These are phyloP conservation scores for Teratosphaeria viscida DNA, from an alignment of 2,329 filamentous ascomycete species.

Conservation along the genomic window DNA sequence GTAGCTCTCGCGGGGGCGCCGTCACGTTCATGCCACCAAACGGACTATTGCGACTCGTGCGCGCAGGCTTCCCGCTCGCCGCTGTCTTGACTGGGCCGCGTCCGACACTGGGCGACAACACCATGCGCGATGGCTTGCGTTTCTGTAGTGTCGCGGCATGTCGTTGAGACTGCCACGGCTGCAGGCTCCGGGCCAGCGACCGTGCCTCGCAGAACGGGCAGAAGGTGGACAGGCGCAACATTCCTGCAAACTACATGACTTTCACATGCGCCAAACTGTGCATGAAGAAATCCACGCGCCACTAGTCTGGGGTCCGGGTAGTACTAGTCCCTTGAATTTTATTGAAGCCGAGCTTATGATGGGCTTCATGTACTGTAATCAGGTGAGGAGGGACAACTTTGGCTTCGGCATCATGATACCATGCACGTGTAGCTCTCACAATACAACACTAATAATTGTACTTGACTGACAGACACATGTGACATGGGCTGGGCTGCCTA, in stretches of 20 bases:
- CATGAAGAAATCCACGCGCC: not conserved
- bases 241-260: slow-evolving; percentile 2
- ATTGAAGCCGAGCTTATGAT: no score
- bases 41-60: slow-evolving; percentile 38
- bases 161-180: slow-evolving; percentile 26
- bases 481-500: no score
- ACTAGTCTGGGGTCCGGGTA: not conserved
- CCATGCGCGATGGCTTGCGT: slow-evolving; percentile 41
- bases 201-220: slow-evolving; percentile 36
- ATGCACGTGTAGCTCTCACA: no score
- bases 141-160: slow-evolving; percentile 32
- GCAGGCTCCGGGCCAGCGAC: slow-evolving; percentile 17
- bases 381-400: no score
- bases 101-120: slow-evolving; percentile 37
- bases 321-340: no score
- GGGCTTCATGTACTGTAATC: no score
- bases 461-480: no score
- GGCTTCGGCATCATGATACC: no score
- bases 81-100: slow-evolving; percentile 15
- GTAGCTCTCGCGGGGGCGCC: slow-evolving; percentile 17
- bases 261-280: not conserved
- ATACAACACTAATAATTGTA: no score
- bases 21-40: slow-evolving; percentile 52
- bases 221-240: slow-evolving; percentile 20
- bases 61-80: slow-evolving; percentile 25